Base-by-base conservation (phyloP, 257 asterid species). In the Nicotiana paniculata region DNA sequence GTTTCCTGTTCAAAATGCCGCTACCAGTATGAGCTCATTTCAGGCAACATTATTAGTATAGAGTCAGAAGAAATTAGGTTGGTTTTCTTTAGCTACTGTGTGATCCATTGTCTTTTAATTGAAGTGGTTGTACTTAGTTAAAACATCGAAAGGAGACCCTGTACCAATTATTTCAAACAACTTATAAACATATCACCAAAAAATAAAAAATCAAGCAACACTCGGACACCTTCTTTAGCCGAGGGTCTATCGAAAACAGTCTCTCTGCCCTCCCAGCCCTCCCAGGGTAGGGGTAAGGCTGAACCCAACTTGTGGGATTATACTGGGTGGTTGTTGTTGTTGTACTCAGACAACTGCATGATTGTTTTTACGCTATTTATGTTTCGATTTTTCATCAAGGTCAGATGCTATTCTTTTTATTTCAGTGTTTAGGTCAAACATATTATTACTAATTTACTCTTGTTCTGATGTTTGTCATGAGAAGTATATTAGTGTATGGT, bases 41-140 rank as follows among this genome's bases (percentile, higher is more conserved):
- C 99, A 11, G 99, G 99, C 82, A 89, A 87, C 87, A 90, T 96
- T 81, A 84, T 84, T 82, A 81, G 87, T 74, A 91, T 94, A 81
- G 97, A 96, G 76, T 94, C 98, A 6, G 98, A 96, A 91, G 99
- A 96, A 89, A 89, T 93, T 58, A 89, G 99, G 98, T 94, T 83
- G 51, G 88, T 68, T 72, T 75, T 80, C 84, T 77, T 77, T 69
- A 46, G 26, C 13, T 54, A 17, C 67, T 83, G 53, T 16, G 55
- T 24, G 83, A 67, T 81, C 66, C 51, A 26, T 51, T 77, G 53
- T 32, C 48, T 35, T 66, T 80, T 81, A 62, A 57, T 66, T 48
- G 59, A 37, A 61, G 48, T 79, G 58, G 51, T 67, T 66, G 62
- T 75, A 39, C 53, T 48, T 82, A 64, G 68, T 83, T 32, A 51